phyloP scores from a whole-genome alignment of 148 eudicot species.

The Fagopyrum tataricum region DNA sequence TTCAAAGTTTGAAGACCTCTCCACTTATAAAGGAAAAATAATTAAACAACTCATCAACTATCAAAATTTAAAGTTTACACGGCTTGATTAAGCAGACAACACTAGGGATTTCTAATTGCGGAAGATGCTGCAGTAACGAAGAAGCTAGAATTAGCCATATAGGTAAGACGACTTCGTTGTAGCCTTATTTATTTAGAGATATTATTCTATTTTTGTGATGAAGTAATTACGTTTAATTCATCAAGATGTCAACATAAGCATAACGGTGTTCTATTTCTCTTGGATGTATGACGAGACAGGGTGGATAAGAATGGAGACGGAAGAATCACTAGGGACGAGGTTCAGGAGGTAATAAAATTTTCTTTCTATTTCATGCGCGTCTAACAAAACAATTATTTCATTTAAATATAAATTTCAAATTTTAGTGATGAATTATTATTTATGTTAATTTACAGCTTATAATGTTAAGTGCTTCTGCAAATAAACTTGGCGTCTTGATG shows the following conservation, averaged over 20 bases:
- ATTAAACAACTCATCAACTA: not conserved
- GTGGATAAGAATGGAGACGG: conserved; percentile 95
- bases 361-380: not conserved
- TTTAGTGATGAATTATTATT: not conserved
- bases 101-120: not conserved
- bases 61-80: not conserved
- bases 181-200: not conserved
- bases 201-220: not conserved
- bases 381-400: not conserved
- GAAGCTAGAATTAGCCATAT: not conserved
- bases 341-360: conserved; percentile 60
- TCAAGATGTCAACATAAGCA: not conserved
- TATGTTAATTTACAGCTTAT: conserved; percentile 51
- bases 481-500: conserved; percentile 61
- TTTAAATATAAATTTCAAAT: not conserved
- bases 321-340: conserved; percentile 80
- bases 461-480: conserved; percentile 91
- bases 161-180: not conserved
- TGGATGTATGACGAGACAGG: conserved; percentile 28
- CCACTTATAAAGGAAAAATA: not conserved
- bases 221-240: not conserved
- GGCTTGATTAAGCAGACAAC: not conserved
- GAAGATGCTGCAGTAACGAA: not conserved
- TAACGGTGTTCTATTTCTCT: not conserved
- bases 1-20: not conserved